Evolutionary conservation across 768 basidiomycete genomes (phyloP).

Genomic region (Agaricus sinodeliciosus): DNA sequence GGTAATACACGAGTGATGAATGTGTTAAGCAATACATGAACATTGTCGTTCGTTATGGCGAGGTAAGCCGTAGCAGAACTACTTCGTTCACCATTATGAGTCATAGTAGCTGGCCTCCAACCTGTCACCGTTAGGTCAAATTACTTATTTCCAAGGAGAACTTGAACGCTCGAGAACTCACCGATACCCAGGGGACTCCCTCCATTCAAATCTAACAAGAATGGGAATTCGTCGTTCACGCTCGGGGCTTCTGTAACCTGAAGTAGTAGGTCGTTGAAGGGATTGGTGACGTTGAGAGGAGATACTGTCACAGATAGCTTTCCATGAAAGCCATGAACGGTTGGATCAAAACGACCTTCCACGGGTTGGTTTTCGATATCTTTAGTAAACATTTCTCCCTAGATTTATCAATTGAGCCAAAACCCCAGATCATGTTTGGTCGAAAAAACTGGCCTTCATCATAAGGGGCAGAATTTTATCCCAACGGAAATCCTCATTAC

Average conservation of each 20-base stretch:
- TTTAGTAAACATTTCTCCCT: neutral
- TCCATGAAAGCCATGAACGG: slow-evolving; percentile 7
- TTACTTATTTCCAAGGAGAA: neutral
- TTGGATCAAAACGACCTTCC: slow-evolving; percentile 10
- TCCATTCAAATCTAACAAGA: slow-evolving; percentile 10
- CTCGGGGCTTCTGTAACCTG: neutral
- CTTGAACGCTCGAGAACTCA: neutral
- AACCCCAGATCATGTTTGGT: neutral
- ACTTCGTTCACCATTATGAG: slow-evolving; percentile 9
- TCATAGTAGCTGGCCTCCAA: slow-evolving; percentile 10
- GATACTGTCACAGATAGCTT: neutral
- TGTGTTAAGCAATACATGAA: slow-evolving; percentile 10
- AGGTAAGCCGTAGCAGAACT: slow-evolving; percentile 14
- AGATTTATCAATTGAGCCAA: too few relatives aligned
- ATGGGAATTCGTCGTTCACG: slow-evolving; percentile 7
- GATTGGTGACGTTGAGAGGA: slow-evolving; percentile 1
- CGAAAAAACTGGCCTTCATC: slow-evolving; percentile 12
- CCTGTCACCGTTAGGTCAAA: neutral
- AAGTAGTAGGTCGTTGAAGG: slow-evolving; percentile 8
- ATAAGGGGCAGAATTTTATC: slow-evolving; percentile 21
- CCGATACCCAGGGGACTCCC: slow-evolving; percentile 10
- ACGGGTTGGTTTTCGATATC: slow-evolving; percentile 6
- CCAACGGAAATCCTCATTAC: slow-evolving; percentile 27
- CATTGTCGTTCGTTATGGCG: neutral
- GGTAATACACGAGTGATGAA: slow-evolving; percentile 10